A percentile compares a stretch with the other conserved stretches of the same genome.
Evolutionary conservation across 352 stramenopile genomes (phyloP).

Genomic region (Blastocystis sp.): DNA sequence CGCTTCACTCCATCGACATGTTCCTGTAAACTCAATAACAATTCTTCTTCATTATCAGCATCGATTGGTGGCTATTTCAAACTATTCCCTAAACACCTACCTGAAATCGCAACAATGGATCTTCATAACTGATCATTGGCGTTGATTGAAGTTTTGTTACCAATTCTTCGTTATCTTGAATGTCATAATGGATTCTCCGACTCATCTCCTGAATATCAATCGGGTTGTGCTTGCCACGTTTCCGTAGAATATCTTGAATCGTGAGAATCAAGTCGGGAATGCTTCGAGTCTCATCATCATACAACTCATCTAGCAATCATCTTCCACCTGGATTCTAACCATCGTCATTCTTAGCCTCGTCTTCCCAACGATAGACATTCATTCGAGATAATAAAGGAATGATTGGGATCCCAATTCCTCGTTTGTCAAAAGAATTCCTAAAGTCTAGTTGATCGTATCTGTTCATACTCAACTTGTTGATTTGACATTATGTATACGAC

Average conservation of each 20-base stretch:
- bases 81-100: neutral
- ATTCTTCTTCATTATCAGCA: constrained; percentile 12
- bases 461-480: too few species aligned
- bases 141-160: neutral
- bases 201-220: constrained; percentile 15
- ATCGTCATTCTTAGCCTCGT: constrained; percentile 15
- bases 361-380: constrained; percentile 2
- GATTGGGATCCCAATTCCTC: neutral
- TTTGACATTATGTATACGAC: too few species aligned
- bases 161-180: constrained; percentile 32
- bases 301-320: neutral
- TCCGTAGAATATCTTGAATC: neutral
- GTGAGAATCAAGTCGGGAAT: neutral
- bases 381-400: neutral
- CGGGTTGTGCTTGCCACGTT: neutral
- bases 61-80: constrained; percentile 16
- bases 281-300: neutral
- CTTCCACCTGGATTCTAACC: neutral
- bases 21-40: neutral
- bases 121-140: neutral
- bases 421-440: neutral
- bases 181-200: neutral
- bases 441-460: too few species aligned
- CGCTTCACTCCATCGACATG: constrained; percentile 20
- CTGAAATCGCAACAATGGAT: constrained; percentile 10